These are phyloP conservation scores for Scorias spongiosa DNA, from an alignment of 2,329 filamentous ascomycete genomes.

Conservation along the genomic window DNA sequence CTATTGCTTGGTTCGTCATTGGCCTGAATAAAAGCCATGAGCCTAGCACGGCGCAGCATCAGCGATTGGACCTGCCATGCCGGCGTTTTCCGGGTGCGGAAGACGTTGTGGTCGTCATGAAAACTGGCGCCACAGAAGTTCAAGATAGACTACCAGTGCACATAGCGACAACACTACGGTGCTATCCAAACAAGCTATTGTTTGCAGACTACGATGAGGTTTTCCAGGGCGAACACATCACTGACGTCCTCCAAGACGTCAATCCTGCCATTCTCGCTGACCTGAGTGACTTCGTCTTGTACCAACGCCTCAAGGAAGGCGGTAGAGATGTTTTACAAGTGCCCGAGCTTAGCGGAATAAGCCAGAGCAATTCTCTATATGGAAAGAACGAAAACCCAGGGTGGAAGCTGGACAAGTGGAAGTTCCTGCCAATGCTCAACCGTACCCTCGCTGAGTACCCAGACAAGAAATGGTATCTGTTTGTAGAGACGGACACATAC, in stretches of 20 bases:
- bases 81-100: conserved; percentile 19
- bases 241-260: conserved; percentile 15
- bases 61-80: conserved; percentile 2
- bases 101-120: conserved; percentile 39
- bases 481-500: conserved; percentile 44
- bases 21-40: no score
- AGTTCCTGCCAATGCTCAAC: conserved; percentile 36
- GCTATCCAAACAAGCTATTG: conserved; percentile 20
- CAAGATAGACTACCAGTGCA: conserved; percentile 17
- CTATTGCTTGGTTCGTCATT: no score
- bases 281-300: conserved; percentile 16
- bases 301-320: conserved; percentile 9
- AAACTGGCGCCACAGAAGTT: conserved; percentile 19
- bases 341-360: conserved; percentile 4
- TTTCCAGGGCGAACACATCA: conserved; percentile 19
- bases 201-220: conserved; percentile 24
- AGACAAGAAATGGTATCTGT: conserved; percentile 42
- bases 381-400: conserved; percentile 3
- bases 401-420: conserved; percentile 27
- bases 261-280: conserved; percentile 4
- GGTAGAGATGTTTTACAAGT: conserved; percentile 4
- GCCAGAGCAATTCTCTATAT: not conserved
- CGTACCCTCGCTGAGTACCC: conserved; percentile 16
- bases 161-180: conserved; percentile 21
- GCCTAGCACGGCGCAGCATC: no score